Percentiles rank a stretch among this genome's conserved stretches.
Evolutionary conservation across 2,329 filamentous ascomycete genomes (phyloP).

Genomic region (Microsporum audouinii): DNA sequence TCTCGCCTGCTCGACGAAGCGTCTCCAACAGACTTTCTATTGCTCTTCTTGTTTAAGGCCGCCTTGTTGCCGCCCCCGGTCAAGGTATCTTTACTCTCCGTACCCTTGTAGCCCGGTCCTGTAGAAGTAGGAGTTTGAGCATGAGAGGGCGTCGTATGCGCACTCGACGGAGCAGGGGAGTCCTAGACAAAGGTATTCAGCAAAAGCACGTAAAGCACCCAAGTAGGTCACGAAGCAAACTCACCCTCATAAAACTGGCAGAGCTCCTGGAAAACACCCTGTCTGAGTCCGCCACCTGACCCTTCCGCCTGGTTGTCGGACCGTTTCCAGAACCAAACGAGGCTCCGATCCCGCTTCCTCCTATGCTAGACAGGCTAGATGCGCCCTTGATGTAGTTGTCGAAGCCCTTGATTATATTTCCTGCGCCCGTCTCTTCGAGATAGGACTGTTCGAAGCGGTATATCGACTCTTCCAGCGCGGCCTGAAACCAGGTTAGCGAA

Average conservation of each 20-base stretch:
- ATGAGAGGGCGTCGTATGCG: conserved; percentile 37
- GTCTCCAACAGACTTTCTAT: conserved; percentile 22
- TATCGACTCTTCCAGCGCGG: conserved; percentile 65
- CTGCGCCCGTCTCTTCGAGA: conserved; percentile 73
- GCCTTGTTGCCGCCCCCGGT: conserved; percentile 25
- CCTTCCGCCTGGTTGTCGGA: conserved; percentile 32
- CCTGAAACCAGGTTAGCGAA: conserved; percentile 26
- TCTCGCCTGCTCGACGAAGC: conserved; percentile 9
- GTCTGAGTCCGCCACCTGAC: conserved; percentile 35
- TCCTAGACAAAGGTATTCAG: conserved; percentile 22
- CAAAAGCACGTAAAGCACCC: neutral
- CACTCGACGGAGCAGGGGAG: conserved; percentile 34
- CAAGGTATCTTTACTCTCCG: conserved; percentile 15
- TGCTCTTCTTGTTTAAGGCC: conserved; percentile 33
- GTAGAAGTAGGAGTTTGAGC: conserved; percentile 36
- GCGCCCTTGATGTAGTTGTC: conserved; percentile 95
- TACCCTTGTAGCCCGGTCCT: conserved; percentile 16
- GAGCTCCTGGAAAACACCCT: conserved; percentile 40
- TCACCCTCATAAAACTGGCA: conserved; percentile 37
- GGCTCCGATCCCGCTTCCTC: conserved; percentile 14
- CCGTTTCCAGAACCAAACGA: conserved; percentile 21
- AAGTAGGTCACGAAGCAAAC: conserved; percentile 4
- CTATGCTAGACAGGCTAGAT: conserved; percentile 39
- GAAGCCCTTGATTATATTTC: conserved; percentile 96
- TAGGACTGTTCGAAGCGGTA: conserved; percentile 74